phyloP scores from a whole-genome alignment of 176 grass and related monocot species.

The Musa schizocarpa region DNA sequence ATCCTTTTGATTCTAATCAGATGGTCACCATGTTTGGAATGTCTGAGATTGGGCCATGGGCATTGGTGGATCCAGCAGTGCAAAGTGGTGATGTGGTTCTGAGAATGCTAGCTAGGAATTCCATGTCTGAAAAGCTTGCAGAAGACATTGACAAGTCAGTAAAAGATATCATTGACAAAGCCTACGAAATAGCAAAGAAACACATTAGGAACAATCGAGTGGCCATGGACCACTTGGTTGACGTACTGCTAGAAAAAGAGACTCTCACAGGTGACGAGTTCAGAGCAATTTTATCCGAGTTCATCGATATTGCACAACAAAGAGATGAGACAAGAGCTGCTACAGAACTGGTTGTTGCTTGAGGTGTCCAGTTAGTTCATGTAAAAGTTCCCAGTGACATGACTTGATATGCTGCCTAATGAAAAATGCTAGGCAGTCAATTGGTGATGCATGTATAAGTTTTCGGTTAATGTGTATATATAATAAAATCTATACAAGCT shows the following conservation, averaged over 20 bases:
- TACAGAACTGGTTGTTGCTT: constrained; percentile 34
- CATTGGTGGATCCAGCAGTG: constrained; percentile 33
- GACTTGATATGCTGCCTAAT: background rate
- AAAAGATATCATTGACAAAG: constrained; percentile 47
- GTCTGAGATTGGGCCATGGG: constrained; percentile 73
- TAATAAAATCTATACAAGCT: too few relatives aligned
- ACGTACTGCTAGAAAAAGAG: constrained; percentile 73
- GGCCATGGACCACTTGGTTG: constrained; percentile 64
- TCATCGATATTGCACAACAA: constrained; percentile 34
- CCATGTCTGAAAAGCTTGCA: constrained; percentile 69
- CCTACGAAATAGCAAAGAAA: constrained; percentile 54
- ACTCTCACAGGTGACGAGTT: constrained; percentile 69
- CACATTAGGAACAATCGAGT: constrained; percentile 48
- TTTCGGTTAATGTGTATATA: too few relatives aligned
- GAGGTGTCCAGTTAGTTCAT: constrained; percentile 17
- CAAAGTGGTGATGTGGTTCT: constrained; percentile 65
- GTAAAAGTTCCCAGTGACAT: background rate
- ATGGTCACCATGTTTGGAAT: constrained; percentile 81
- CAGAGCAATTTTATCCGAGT: constrained; percentile 55
- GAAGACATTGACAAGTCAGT: constrained; percentile 53
- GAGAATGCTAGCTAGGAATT: constrained; percentile 66
- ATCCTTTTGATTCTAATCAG: constrained; percentile 22
- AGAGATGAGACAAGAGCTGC: constrained; percentile 23
- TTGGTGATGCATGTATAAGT: background rate
- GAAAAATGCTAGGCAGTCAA: background rate